Evolutionary conservation across 2,329 filamentous ascomycete species (phyloP).

Genomic region (Fusarium domesticum): DNA sequence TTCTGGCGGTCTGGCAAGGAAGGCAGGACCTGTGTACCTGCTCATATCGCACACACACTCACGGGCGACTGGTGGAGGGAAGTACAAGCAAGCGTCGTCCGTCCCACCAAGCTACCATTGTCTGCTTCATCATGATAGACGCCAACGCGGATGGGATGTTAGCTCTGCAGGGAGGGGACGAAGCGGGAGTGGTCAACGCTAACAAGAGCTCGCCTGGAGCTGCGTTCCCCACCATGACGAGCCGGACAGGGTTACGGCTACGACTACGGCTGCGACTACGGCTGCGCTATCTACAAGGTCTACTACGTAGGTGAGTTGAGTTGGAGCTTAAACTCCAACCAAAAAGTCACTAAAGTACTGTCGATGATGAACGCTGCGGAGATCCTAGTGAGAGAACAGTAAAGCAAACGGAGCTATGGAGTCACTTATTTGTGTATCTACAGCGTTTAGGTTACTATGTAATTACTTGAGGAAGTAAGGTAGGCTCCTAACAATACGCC

Average conservation of each 20-base stretch:
- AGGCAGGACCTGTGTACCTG: slow-evolving; percentile 2
- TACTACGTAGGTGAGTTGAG: neutral
- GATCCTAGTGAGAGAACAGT: neutral
- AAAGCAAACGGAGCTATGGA: neutral
- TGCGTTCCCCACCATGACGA: slow-evolving; percentile 12
- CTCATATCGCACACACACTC: neutral
- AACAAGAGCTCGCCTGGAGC: slow-evolving; percentile 14
- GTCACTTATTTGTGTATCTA: neutral
- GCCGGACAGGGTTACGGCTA: neutral
- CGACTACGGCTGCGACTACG: neutral
- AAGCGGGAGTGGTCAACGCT: slow-evolving; percentile 21
- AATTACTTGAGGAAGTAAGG: too few relatives aligned
- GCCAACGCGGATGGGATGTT: slow-evolving; percentile 12
- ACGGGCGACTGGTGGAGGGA: slow-evolving; percentile 1
- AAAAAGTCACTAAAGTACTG: neutral
- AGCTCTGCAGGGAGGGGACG: slow-evolving; percentile 13
- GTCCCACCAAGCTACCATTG: neutral
- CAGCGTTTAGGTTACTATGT: too few relatives aligned
- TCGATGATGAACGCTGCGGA: neutral
- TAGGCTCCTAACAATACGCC: neutral
- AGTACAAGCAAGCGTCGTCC: slow-evolving; percentile 1
- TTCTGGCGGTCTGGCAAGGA: slow-evolving; percentile 22
- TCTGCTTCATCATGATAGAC: slow-evolving; percentile 1
- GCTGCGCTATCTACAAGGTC: slow-evolving; percentile 2
- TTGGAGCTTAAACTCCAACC: neutral